Conservation (phyloP, 2,329 filamentous ascomycete genomes). For the Fusarium tjaetaba region DNA sequence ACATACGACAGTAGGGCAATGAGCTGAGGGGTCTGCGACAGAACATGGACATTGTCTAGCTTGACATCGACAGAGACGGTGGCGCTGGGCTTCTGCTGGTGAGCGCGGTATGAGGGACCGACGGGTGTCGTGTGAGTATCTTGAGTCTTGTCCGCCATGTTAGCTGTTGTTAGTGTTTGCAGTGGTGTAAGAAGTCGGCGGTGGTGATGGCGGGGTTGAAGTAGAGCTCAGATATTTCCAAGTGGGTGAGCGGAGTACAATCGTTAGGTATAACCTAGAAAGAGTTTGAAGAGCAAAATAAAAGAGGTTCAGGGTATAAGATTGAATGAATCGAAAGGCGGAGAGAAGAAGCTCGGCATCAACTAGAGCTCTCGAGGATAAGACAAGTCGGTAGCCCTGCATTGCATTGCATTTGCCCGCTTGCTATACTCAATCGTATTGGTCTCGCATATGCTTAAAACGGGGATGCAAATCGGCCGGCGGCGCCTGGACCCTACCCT, state of each 20-base stretch:
- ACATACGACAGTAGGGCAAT: slow-evolving; percentile 97
- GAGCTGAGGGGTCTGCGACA: slow-evolving; percentile 93
- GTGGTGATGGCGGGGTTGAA: slow-evolving; percentile 20
- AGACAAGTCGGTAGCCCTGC: slow-evolving; percentile 36
- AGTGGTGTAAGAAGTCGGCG: slow-evolving; percentile 7
- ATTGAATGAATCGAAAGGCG: slow-evolving; percentile 26
- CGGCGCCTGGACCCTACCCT: slow-evolving; percentile 22
- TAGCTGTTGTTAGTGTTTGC: slow-evolving; percentile 25
- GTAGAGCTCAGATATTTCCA: slow-evolving; percentile 21
- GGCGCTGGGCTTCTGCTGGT: slow-evolving; percentile 82
- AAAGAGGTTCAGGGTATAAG: slow-evolving; percentile 8
- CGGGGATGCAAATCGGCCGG: slow-evolving; percentile 31
- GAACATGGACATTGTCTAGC: slow-evolving; percentile 87
- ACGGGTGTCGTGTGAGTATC: slow-evolving; percentile 67
- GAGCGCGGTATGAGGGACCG: slow-evolving; percentile 81
- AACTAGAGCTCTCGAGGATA: slow-evolving; percentile 34
- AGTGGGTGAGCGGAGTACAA: slow-evolving; percentile 9
- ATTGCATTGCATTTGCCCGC: slow-evolving; percentile 13
- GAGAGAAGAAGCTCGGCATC: slow-evolving; percentile 23
- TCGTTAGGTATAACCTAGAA: not conserved
- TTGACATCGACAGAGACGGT: slow-evolving; percentile 87
- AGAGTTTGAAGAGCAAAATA: not conserved
- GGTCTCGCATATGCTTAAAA: slow-evolving; percentile 41
- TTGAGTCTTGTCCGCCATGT: slow-evolving; percentile 42
- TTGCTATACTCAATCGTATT: slow-evolving; percentile 13